Base-by-base conservation (phyloP, 805 yeast species). In the Schwanniomyces polymorphus region DNA sequence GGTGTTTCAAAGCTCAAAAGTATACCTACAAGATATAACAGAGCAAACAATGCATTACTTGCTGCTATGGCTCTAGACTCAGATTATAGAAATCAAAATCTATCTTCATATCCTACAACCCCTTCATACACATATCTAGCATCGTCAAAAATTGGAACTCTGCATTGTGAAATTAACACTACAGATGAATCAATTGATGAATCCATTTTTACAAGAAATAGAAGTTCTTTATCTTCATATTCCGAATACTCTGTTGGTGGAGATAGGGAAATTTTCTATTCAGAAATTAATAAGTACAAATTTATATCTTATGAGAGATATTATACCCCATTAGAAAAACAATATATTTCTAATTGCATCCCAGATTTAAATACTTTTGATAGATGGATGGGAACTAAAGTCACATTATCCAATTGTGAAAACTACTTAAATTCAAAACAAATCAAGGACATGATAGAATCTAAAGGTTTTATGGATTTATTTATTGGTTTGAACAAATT, bases 341-440 rank as follows among this genome's bases (percentile, higher is more conserved):
- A 61, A 45, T 70, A 64, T 52, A 69, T 73, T 17, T 60, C 64
- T 31, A 64, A 64, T 46, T 72, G 77, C 51, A 53, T 71, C 10
- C 75, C 75, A 1, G 58, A 55, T 38, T 59, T 72, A 44, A 69
- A 70, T 50, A 65, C 74, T 9, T 72, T 44, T 50, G 76, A 71
- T 49, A 64, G 57, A 47, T 73, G 78, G 78, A 44, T 47, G 27
- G 63, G 61, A 1, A 44, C 33, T 21, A 42, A 44, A 23, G 35
- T 63, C 16, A 57, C 60, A 1, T 34, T 64, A n/a, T 54, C 65
- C 11, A 58, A 60, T 39, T 54, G 43, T 38, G 21, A 31, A n/a
- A 21, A 41, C 26, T 53, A 46, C 27, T 43, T 51, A 12, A 37
- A 21, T 25, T 27, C 16, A 3, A 41, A 26, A 5, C 44, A 43